Evolutionary conservation across 169 alveolate species (phyloP).

Genomic region (Nephromyces sp.): DNA sequence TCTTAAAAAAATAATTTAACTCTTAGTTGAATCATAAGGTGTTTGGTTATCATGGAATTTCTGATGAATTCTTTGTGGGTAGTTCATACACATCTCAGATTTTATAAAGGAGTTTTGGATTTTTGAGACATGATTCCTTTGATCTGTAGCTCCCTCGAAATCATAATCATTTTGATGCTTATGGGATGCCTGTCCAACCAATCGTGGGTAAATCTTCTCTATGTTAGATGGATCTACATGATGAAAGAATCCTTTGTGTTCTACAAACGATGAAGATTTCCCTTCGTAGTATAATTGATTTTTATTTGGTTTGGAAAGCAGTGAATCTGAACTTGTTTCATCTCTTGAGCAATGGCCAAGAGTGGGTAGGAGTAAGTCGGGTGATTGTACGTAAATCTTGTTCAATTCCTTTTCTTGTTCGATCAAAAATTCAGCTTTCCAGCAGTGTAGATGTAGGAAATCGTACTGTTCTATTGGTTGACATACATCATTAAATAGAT

Average conservation of each 20-base stretch:
- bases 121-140: not conserved
- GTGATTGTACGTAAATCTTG: not conserved
- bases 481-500: not conserved
- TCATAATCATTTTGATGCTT: not conserved
- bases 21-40: not conserved
- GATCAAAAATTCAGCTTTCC: not conserved
- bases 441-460: not conserved
- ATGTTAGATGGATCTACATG: not conserved
- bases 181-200: not conserved
- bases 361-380: not conserved
- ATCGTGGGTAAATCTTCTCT: not conserved
- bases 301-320: not conserved
- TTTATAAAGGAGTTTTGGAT: not conserved
- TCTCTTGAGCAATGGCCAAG: too few relatives aligned
- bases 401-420: not conserved
- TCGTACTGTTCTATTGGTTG: not conserved
- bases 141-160: not conserved
- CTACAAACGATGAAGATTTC: not conserved
- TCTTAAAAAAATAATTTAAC: too few relatives aligned
- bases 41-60: not conserved
- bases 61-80: not conserved
- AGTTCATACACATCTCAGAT: not conserved
- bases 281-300: not conserved
- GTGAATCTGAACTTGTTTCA: not conserved
- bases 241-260: not conserved